phyloP scores from a whole-genome alignment of 2,329 filamentous ascomycete species.

The Raffaelea albimanens region DNA sequence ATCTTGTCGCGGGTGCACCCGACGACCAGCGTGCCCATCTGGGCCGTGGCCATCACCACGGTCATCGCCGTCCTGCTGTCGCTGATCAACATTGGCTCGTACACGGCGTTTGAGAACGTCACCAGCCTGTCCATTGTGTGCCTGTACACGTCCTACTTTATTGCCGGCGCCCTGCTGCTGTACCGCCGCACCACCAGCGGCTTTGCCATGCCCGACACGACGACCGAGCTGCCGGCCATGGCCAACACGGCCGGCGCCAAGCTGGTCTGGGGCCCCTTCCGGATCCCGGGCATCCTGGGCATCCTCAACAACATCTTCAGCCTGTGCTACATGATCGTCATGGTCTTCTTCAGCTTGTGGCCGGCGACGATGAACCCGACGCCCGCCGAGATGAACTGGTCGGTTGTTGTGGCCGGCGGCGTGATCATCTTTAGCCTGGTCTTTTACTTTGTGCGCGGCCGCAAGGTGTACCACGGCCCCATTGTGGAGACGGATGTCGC shows the following conservation, averaged over 20 bases:
- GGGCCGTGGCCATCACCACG: constrained; percentile 37
- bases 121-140: constrained; percentile 40
- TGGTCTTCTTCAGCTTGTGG: constrained; percentile 40
- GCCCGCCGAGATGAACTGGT: constrained; percentile 39
- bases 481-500: not conserved
- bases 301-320: constrained; percentile 32
- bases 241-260: not conserved
- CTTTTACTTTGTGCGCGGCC: constrained; percentile 26
- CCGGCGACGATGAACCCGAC: constrained; percentile 27
- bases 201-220: constrained; percentile 19
- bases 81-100: constrained; percentile 42
- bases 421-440: constrained; percentile 27
- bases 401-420: constrained; percentile 30
- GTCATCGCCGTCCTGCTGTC: constrained; percentile 32
- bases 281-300: constrained; percentile 31
- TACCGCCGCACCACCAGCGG: constrained; percentile 28
- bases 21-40: constrained; percentile 28
- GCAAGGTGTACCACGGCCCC: constrained; percentile 11
- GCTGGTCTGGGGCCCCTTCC: constrained; percentile 19
- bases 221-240: not conserved
- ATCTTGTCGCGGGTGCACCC: constrained; percentile 10
- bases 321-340: constrained; percentile 32
- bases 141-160: constrained; percentile 41
- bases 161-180: constrained; percentile 33
- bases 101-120: constrained; percentile 41